Evolutionary conservation across 371 early-diverging fungal species (phyloP).

Genomic region (Actinomucor elegans): DNA sequence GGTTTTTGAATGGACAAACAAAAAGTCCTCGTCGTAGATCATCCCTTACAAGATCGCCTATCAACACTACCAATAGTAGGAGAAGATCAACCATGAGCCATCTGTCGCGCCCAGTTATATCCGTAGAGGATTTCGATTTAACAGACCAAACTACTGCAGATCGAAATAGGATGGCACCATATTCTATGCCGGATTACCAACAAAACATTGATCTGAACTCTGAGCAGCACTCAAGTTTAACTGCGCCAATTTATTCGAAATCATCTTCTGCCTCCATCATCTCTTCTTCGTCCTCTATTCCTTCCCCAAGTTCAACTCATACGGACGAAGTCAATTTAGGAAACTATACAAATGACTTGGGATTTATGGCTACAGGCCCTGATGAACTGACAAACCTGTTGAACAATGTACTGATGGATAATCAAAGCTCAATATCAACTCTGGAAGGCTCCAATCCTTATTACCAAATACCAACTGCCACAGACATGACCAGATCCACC

Average conservation of each 20-base stretch:
- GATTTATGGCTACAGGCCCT: slow-evolving; percentile 5
- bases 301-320: slow-evolving; percentile 1
- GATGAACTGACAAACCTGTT: slow-evolving; percentile 20
- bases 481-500: slow-evolving; percentile 11
- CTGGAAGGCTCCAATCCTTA: not conserved
- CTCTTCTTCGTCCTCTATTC: not conserved
- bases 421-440: not conserved
- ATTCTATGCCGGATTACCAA: too few species aligned
- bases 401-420: slow-evolving; percentile 10
- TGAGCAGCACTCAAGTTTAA: too few species aligned
- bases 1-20: slow-evolving; percentile 7
- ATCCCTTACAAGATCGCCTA: not conserved
- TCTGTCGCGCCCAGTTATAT: not conserved
- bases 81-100: slow-evolving; percentile 2
- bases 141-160: too few species aligned
- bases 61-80: not conserved
- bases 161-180: too few species aligned
- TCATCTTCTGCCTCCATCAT: slow-evolving; percentile 38
- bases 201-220: not conserved
- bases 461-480: not conserved
- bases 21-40: slow-evolving; percentile 12
- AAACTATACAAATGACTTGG: not conserved
- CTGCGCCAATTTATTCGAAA: not conserved
- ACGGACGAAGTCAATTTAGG: not conserved
- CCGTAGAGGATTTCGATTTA: too few species aligned